phyloP scores from a whole-genome alignment of 73 alveolate species.

The Paramecium octaurelia region DNA sequence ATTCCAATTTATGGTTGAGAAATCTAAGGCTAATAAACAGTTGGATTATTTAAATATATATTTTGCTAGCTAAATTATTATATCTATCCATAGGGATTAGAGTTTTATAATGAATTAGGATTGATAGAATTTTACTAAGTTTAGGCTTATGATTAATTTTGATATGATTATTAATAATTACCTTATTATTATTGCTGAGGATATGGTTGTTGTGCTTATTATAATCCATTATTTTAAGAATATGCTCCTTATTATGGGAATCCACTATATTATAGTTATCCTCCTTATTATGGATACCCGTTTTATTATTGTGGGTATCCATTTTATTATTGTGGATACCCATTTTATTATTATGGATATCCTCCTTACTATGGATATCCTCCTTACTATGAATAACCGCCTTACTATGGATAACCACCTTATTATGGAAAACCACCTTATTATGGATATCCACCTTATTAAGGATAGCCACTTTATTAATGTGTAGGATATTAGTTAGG shows the following conservation, averaged over 20 bases:
- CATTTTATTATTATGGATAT: background rate
- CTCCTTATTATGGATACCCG: background rate
- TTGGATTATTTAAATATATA: background rate
- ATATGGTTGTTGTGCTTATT: background rate
- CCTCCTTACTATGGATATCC: background rate
- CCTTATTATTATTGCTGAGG: background rate
- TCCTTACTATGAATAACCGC: background rate
- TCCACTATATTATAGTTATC: background rate
- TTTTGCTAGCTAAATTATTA: background rate
- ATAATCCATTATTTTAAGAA: background rate
- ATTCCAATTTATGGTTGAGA: background rate
- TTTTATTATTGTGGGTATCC: background rate
- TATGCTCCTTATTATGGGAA: background rate
- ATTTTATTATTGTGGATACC: background rate
- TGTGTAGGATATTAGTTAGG: background rate
- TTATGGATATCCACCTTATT: background rate
- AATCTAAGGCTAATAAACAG: background rate
- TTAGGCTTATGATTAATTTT: background rate
- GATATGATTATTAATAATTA: background rate
- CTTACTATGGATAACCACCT: background rate
- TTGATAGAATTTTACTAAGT: background rate
- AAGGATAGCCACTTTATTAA: background rate
- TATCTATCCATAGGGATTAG: background rate
- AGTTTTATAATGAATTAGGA: background rate
- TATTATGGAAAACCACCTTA: background rate